A percentile compares a stretch with the other conserved stretches of the same genome.
Conservation (phyloP, 208 protist species). For the Angomonas deanei region DNA sequence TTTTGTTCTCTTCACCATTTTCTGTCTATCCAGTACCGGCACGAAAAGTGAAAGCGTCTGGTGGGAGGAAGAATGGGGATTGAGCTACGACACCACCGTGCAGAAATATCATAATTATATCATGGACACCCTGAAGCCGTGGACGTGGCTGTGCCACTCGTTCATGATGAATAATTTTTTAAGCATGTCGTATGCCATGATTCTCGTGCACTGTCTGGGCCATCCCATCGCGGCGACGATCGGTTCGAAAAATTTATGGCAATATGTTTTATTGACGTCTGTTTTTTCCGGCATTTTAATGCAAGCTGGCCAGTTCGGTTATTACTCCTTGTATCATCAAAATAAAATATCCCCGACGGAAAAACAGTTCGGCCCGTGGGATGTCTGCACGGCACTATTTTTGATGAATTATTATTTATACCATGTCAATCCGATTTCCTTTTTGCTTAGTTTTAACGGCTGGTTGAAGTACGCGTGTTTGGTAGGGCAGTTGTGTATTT, state of each 20-base stretch:
- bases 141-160: slow-evolving; percentile 77
- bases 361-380: slow-evolving; percentile 91
- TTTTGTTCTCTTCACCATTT: slow-evolving; percentile 86
- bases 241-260: slow-evolving; percentile 52
- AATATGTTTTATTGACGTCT: slow-evolving; percentile 58
- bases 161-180: slow-evolving; percentile 89
- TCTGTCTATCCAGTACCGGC: slow-evolving; percentile 86
- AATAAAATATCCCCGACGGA: slow-evolving; percentile 22
- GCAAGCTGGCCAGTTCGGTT: slow-evolving; percentile 56
- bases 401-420: slow-evolving; percentile 79
- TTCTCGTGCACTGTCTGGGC: slow-evolving; percentile 83
- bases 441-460: slow-evolving; percentile 82
- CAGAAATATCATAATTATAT: too few relatives aligned
- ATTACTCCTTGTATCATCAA: slow-evolving; percentile 24
- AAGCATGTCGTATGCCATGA: slow-evolving; percentile 86
- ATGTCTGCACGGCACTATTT: slow-evolving; percentile 73
- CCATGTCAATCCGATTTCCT: slow-evolving; percentile 53
- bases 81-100: slow-evolving; percentile 54
- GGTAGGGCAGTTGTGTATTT: slow-evolving; percentile 79
- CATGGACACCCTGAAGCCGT: slow-evolving; percentile 38
- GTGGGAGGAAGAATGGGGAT: slow-evolving; percentile 76
- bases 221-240: slow-evolving; percentile 67
- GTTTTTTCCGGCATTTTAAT: slow-evolving; percentile 73
- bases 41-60: slow-evolving; percentile 76
- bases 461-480: slow-evolving; percentile 87